A percentile compares a stretch with the other conserved stretches of the same genome.
These are phyloP conservation scores for Trifolium repens DNA, from an alignment of 306 rosid genomes.

Conservation along the genomic window DNA sequence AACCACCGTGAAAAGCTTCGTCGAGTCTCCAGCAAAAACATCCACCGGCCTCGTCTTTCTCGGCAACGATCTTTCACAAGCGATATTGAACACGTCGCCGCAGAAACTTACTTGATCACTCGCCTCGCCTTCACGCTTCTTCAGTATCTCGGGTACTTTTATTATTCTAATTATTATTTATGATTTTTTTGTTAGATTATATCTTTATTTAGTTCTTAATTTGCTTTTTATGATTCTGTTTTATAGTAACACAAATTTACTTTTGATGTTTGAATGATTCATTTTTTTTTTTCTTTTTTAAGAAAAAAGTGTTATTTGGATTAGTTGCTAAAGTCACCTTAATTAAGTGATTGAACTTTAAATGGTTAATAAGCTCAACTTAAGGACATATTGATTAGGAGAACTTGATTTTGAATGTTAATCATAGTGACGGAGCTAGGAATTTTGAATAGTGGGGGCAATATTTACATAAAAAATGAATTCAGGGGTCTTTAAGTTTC, in stretches of 20 bases:
- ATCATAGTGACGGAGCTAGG: no score
- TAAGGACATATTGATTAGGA: no score
- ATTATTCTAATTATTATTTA: background rate
- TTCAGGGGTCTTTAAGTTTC: no score
- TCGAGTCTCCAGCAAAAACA: constrained; percentile 8
- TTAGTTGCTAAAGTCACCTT: background rate
- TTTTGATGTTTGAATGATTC: background rate
- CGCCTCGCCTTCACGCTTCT: constrained; percentile 79
- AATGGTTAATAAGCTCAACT: no score
- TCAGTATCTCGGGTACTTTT: constrained; percentile 71
- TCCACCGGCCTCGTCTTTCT: constrained; percentile 10
- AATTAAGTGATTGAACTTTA: no score
- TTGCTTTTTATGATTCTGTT: background rate
- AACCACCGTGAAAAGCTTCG: background rate
- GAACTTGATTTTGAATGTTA: no score
- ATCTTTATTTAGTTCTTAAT: background rate
- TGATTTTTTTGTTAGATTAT: background rate
- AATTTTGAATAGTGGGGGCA: no score
- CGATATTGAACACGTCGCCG: constrained; percentile 66
- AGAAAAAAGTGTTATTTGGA: background rate
- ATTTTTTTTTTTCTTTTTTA: background rate
- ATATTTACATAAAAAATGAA: no score
- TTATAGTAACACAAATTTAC: background rate
- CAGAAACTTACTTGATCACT: constrained; percentile 79
- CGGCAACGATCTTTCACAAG: constrained; percentile 39